A percentile compares a stretch with the other conserved stretches of the same genome.
These are phyloP conservation scores for Agroathelia rolfsii DNA, from an alignment of 1,284 basidiomycete species.

Conservation along the genomic window DNA sequence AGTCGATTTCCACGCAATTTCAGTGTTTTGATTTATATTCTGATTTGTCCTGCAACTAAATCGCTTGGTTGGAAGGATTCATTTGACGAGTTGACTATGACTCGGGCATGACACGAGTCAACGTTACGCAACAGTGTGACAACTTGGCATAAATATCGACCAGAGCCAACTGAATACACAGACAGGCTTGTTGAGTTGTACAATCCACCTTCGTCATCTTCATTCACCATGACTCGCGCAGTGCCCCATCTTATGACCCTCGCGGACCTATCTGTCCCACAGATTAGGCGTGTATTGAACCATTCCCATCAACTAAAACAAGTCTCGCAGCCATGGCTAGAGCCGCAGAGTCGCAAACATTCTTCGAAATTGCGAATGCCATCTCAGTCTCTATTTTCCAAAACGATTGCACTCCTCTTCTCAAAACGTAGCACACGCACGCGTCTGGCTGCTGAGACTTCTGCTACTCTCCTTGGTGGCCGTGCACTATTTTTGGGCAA, in stretches of 20 bases:
- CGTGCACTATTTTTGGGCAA: conserved; percentile 88
- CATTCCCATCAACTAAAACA: conserved; percentile 61
- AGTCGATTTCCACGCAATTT: too few species aligned
- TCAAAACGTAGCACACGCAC: conserved; percentile 92
- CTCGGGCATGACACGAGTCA: too few species aligned
- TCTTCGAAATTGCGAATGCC: conserved; percentile 39
- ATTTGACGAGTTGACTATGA: too few species aligned
- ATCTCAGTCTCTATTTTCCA: conserved; percentile 64
- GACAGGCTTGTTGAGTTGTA: too few species aligned
- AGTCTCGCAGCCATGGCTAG: conserved; percentile 47
- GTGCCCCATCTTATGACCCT: conserved; percentile 76
- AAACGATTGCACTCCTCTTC: conserved; percentile 85
- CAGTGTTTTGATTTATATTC: too few species aligned
- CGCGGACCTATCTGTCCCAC: conserved; percentile 67
- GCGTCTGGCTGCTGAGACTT: conserved; percentile 81
- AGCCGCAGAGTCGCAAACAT: conserved; percentile 27
- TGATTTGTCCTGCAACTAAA: too few species aligned
- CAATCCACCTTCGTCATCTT: too few species aligned
- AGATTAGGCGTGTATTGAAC: conserved; percentile 55
- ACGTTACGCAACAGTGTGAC: too few species aligned
- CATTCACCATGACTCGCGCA: conserved; percentile 20
- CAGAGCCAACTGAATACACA: too few species aligned
- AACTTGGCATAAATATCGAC: too few species aligned
- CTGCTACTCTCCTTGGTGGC: conserved; percentile 70
- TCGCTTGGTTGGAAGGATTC: too few species aligned